Base-by-base conservation (phyloP, 1,284 basidiomycete genomes). In the Ustilago hordei region DNA sequence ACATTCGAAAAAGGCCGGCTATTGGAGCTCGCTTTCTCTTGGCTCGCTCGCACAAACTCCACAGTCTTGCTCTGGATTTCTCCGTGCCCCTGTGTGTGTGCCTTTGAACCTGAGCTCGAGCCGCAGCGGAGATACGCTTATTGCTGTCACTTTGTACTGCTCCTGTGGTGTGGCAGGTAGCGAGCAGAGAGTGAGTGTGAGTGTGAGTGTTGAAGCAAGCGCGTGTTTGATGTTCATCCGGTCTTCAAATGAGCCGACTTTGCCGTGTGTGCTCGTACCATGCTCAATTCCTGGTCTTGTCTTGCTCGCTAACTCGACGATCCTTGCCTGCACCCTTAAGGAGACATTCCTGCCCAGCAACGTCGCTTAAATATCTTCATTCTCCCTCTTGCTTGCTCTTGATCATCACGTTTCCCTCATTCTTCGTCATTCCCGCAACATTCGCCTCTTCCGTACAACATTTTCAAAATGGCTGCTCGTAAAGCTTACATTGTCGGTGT, bases 401-500 rank as follows among this genome's bases (percentile, higher is more conserved):
- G n/a, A 31, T 13, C 31, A 50, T 32, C 48, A 32, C 32, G 36
- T 52, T 35, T 7, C 35, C 58, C 28, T 28, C 34, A 19, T 7
- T 17, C 31, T 32, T 43, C 35, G 3, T 31, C 36, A 6, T 17
- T 32, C n/a, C 12, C 48, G 15, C 12, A 50, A 52, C 38, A 3
- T 28, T 28, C 23, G 23, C 23, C 23, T 28, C 23, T 28, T 28
- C 23, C 3, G 23, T 12, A 31, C 38, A 43, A 55, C 48, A 60
- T 32, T 31, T 19, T 45, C 32, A 68, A 58, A 60, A 74, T 74
- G 71, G 58, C 71, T 36, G 67, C 70, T 23, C 70, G 75, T 47
- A 78, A 78, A 68, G 75, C 75, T 64, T 78, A 78, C 67, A 50
- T 94, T 58, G 87, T 93, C 63, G 93, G 93, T 19, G 91, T 90